phyloP scores from a whole-genome alignment of 192 early-diverging fungal genomes.

The Physocladia obscura region DNA sequence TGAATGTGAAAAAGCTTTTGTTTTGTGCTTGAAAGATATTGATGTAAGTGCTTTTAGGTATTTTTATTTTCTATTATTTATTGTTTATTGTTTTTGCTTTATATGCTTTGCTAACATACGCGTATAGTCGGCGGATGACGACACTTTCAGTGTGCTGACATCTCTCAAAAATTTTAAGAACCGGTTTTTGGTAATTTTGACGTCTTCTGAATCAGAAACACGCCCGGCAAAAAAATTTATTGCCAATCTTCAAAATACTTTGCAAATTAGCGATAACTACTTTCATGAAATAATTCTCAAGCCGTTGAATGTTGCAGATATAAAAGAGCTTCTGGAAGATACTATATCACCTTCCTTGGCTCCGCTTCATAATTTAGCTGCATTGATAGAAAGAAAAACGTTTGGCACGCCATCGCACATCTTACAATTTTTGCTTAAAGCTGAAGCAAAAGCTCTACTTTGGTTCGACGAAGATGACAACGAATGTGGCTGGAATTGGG shows the following conservation, averaged over 20 bases:
- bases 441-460: slow-evolving; percentile 35
- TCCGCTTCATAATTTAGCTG: slow-evolving; percentile 33
- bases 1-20: slow-evolving; percentile 32
- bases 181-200: slow-evolving; percentile 7
- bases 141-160: slow-evolving; percentile 4
- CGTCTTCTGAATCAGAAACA: slow-evolving; percentile 7
- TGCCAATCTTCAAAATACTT: slow-evolving; percentile 10
- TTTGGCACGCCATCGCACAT: slow-evolving; percentile 47
- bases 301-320: slow-evolving; percentile 30
- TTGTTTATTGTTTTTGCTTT: background rate
- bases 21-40: slow-evolving; percentile 40
- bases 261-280: background rate
- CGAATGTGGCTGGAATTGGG: slow-evolving; percentile 49
- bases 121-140: slow-evolving; percentile 16
- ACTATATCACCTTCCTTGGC: slow-evolving; percentile 33
- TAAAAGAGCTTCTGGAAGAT: slow-evolving; percentile 40
- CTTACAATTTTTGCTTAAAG: slow-evolving; percentile 39
- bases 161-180: background rate
- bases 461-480: slow-evolving; percentile 40
- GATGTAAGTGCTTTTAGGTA: slow-evolving; percentile 28
- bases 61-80: background rate
- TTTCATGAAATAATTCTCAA: slow-evolving; percentile 30
- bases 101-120: no score
- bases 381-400: slow-evolving; percentile 45
- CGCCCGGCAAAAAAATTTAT: background rate